Percentiles rank a stretch among this genome's conserved stretches.
Conservation (phyloP, 1,139 yeast species). For the Hansenula sp. region DNA sequence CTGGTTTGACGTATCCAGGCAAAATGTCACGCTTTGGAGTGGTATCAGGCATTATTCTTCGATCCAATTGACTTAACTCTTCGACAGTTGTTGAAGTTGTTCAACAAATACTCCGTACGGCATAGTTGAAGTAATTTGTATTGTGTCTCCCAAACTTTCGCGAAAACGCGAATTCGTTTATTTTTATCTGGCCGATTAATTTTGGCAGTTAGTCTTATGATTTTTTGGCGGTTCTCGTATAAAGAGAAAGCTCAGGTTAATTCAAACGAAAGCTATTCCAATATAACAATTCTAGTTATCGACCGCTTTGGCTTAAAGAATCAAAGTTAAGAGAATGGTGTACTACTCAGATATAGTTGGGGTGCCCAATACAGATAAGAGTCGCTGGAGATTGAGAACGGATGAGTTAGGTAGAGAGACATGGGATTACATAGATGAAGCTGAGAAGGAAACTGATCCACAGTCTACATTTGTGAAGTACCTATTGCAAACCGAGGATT, state of each 20-base stretch:
- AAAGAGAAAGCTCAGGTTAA: no score
- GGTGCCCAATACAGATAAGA: constrained; percentile 61
- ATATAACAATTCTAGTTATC: no score
- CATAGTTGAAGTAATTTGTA: no score
- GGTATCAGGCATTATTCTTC: background rate
- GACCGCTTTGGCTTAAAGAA: background rate
- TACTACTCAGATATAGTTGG: constrained; percentile 62
- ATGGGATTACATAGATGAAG: constrained; percentile 66
- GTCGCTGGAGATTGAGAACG: constrained; percentile 70
- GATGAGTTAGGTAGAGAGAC: constrained; percentile 72
- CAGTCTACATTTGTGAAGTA: constrained; percentile 60
- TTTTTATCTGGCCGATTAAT: no score
- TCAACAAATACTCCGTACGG: background rate
- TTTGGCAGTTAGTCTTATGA: no score
- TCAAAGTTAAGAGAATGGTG: background rate
- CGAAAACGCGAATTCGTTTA: background rate
- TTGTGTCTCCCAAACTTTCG: no score
- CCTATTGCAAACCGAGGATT: constrained; percentile 40
- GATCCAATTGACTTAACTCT: background rate
- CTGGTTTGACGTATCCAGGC: constrained; percentile 66
- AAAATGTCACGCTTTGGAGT: constrained; percentile 49
- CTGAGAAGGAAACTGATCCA: constrained; percentile 35
- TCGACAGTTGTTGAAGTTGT: background rate
- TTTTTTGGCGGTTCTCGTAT: no score
- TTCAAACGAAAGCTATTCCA: no score